Evolutionary conservation across 208 protist genomes (phyloP).

Genomic region (Trichomonas gallinae): DNA sequence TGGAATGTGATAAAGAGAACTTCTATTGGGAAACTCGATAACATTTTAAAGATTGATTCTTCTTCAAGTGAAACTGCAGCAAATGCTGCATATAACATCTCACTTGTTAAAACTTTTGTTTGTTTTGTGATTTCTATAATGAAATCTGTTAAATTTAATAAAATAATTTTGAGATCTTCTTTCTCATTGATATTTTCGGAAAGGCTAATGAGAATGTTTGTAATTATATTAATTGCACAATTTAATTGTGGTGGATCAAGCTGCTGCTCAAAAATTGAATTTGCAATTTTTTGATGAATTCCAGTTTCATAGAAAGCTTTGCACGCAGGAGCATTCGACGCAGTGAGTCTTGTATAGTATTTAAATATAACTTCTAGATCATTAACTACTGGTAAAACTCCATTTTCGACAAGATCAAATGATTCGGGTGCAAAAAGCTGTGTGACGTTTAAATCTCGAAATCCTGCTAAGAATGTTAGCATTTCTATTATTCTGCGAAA

Average conservation of each 20-base stretch:
- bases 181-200: background rate
- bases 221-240: background rate
- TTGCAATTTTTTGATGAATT: background rate
- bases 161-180: background rate
- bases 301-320: background rate
- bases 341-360: background rate
- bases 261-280: background rate
- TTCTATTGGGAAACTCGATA: background rate
- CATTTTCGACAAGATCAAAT: background rate
- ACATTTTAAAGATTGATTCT: too few species aligned
- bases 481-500: background rate
- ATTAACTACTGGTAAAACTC: background rate
- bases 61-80: too few species aligned
- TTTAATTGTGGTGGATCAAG: background rate
- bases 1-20: background rate
- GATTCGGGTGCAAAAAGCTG: background rate
- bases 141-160: background rate
- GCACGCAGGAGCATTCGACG: background rate
- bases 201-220: background rate
- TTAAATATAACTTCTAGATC: background rate
- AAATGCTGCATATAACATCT: background rate
- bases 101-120: background rate
- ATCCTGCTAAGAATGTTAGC: background rate
- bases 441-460: background rate
- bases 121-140: background rate